Base-by-base conservation (phyloP, 2,329 filamentous ascomycete species). In the Pseudopyrenochaeta lycopersici region DNA sequence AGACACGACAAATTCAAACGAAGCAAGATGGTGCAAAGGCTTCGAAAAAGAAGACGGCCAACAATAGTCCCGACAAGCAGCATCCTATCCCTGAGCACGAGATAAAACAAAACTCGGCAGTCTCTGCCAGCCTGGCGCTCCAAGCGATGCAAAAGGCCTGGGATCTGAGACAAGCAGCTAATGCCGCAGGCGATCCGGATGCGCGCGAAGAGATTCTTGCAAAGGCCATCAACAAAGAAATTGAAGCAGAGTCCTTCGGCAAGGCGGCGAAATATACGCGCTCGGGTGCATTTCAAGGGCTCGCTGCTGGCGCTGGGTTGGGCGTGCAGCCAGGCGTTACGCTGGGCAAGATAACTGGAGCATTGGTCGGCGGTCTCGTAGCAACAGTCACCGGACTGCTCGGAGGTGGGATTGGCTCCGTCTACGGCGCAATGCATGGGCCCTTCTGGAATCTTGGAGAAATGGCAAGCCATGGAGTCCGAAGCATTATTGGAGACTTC, bases 211-310 rank as follows among this genome's bases (percentile, higher is more conserved):
- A 75, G 48, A 73, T 75, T 14, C 68, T 77, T 7, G 73, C 72
- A 2, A 73, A 76, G 58, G 75, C 75, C 17, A 68, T 77, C 56
- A 74, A 77, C 54, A 76, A 75, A 48, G 72, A 76, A 40, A 76
- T 77, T 36, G 74, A 77, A 58, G 75, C 75, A 2, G 75, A 77
- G 44, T 76, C 73, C 0, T 77, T 77, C 45, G 75, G 75, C 29
- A 77, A 77, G 49, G 73, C 75, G 18, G 75, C 75, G 14, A 77
- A 77, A 32, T 77, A 77, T 23, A 71, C 72, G 2, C 72, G 68
- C 23, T 73, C 73, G 1, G 75, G 75, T 18, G 64, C 74, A 3
- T 77, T 77, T 49, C 75, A 77, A 51, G 75, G 75, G 0, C 67
- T 77, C 2, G 71, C 73, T 10, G 75, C 74, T 43, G 75, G 75